A percentile compares a stretch with the other conserved stretches of the same genome.
These are phyloP conservation scores for Geoglossum cookeanum DNA, from an alignment of 2,329 filamentous ascomycete genomes.

Conservation along the genomic window DNA sequence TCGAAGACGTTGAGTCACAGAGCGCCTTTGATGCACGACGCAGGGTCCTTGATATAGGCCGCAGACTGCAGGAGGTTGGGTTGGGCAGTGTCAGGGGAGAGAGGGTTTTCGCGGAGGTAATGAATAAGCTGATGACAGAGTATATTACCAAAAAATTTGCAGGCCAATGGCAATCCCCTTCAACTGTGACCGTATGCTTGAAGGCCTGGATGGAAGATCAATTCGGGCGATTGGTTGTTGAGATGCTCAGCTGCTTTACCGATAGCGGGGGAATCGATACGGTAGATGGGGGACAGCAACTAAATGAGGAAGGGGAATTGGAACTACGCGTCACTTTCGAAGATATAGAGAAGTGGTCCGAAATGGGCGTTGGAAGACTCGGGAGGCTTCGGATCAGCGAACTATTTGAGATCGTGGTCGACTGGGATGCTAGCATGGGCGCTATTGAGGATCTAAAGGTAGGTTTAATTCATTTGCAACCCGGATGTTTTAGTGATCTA, in stretches of 20 bases:
- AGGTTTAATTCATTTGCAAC: constrained; percentile 2
- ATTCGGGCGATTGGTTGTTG: constrained; percentile 43
- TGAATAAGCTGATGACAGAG: constrained; percentile 44
- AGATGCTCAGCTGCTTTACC: constrained; percentile 30
- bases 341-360: constrained; percentile 48
- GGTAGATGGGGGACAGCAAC: constrained; percentile 16
- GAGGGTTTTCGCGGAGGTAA: constrained; percentile 50
- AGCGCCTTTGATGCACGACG: constrained; percentile 19
- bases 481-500: background rate
- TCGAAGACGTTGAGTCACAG: constrained; percentile 9
- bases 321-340: constrained; percentile 20
- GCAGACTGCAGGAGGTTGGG: constrained; percentile 43
- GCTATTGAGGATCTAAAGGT: constrained; percentile 53
- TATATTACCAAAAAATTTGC: constrained; percentile 44
- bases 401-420: constrained; percentile 60
- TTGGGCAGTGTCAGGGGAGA: constrained; percentile 51
- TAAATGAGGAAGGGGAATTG: constrained; percentile 24
- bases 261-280: background rate
- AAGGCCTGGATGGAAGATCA: constrained; percentile 48
- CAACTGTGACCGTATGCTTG: constrained; percentile 39
- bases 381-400: constrained; percentile 50
- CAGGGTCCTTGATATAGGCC: constrained; percentile 32
- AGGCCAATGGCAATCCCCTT: constrained; percentile 37
- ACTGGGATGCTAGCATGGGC: constrained; percentile 52
- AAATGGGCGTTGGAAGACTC: constrained; percentile 47